Evolutionary conservation across 208 protist genomes (phyloP).

Genomic region (Leishmania aethiopica): DNA sequence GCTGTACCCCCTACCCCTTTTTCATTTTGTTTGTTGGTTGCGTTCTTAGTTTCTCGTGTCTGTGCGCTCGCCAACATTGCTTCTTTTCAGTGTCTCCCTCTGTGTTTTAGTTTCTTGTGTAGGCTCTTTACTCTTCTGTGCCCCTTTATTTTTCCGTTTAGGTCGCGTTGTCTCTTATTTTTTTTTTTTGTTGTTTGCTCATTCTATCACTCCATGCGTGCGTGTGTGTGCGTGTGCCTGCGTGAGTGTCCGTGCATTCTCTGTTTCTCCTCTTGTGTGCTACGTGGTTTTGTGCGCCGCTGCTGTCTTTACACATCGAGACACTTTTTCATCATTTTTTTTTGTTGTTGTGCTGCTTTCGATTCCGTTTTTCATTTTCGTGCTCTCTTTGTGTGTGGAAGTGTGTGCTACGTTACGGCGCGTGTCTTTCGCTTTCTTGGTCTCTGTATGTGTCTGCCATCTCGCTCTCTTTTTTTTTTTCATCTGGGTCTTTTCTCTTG

Average conservation of each 20-base stretch:
- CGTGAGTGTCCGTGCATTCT: background rate
- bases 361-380: background rate
- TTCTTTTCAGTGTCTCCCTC: background rate
- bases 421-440: background rate
- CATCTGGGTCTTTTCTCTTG: background rate
- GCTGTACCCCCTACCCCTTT: background rate
- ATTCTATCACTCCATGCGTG: background rate
- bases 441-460: background rate
- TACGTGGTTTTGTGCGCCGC: background rate
- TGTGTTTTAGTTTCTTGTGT: background rate
- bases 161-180: background rate
- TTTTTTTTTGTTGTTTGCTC: background rate
- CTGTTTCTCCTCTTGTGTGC: background rate
- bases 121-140: background rate
- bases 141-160: background rate
- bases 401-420: background rate
- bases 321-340: background rate
- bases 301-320: background rate
- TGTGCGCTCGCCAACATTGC: background rate
- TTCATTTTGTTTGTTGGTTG: too few species aligned
- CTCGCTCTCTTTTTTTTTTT: background rate
- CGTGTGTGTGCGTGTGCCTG: background rate
- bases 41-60: too few species aligned
- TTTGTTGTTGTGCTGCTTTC: background rate
- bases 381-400: background rate